phyloP scores from a whole-genome alignment of 2,329 filamentous ascomycete genomes.

The Diaporthe citrichinensis region DNA sequence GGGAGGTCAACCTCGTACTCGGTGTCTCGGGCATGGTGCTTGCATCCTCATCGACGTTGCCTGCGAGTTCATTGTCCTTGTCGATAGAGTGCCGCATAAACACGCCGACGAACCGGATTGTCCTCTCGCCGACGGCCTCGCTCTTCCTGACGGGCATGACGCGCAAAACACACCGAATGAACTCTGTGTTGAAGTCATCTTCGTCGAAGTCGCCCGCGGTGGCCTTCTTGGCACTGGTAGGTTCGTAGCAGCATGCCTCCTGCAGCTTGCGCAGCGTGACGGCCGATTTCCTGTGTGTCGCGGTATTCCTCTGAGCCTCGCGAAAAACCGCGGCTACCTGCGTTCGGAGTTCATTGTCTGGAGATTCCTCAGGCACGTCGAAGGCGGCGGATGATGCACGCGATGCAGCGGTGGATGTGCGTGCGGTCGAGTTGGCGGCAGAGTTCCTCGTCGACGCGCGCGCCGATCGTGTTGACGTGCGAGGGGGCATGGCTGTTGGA shows the following conservation, averaged over 20 bases:
- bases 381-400: conserved; percentile 60
- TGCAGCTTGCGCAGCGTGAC: conserved; percentile 92
- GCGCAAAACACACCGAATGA: conserved; percentile 85
- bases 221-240: conserved; percentile 64
- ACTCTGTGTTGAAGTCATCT: conserved; percentile 88
- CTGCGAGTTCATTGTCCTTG: conserved; percentile 78
- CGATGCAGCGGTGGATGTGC: conserved; percentile 60
- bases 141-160: conserved; percentile 92
- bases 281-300: conserved; percentile 89
- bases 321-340: conserved; percentile 81
- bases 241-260: conserved; percentile 83
- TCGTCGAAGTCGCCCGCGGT: conserved; percentile 81
- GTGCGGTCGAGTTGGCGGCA: conserved; percentile 57
- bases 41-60: conserved; percentile 76
- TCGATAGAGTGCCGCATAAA: conserved; percentile 83
- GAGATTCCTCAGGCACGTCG: conserved; percentile 79
- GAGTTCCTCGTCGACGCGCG: conserved; percentile 60
- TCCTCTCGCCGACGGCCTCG: conserved; percentile 87
- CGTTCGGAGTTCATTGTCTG: conserved; percentile 77
- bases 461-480: conserved; percentile 62
- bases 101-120: conserved; percentile 87
- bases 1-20: conserved; percentile 81
- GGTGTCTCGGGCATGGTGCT: conserved; percentile 86
- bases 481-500: conserved; percentile 61
- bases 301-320: conserved; percentile 90